Conservation (phyloP, 345 rosid species). For the Turritis glabra region DNA sequence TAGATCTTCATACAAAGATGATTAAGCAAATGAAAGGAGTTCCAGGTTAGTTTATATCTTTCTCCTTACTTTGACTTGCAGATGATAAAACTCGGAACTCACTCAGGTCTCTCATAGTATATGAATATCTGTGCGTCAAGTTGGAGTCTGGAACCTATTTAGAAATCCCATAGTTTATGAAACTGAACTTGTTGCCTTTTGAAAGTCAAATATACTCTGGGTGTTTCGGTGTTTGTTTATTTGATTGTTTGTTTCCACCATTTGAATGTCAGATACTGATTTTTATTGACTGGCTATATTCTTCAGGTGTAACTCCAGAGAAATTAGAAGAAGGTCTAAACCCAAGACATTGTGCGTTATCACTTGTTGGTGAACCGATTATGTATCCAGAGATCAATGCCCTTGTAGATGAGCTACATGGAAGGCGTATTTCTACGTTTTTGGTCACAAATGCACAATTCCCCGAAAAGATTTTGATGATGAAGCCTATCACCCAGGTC, state of each 20-base stretch:
- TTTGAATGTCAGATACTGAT: conserved; percentile 12
- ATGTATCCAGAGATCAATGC: conserved; percentile 93
- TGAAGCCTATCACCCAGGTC: conserved; percentile 93
- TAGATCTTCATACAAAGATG: conserved; percentile 88
- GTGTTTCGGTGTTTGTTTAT: not conserved
- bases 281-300: not conserved
- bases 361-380: conserved; percentile 98
- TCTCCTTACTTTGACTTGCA: not conserved
- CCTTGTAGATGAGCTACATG: conserved; percentile 90
- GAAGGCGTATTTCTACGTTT: conserved; percentile 82
- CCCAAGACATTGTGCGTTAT: conserved; percentile 93
- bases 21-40: conserved; percentile 98
- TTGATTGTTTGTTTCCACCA: not conserved
- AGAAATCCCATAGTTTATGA: not conserved
- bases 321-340: conserved; percentile 78
- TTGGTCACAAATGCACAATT: conserved; percentile 98
- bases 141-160: conserved; percentile 1
- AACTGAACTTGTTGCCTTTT: not conserved
- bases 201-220: not conserved
- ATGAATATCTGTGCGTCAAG: not conserved
- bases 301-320: conserved; percentile 83
- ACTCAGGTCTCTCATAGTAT: too few species aligned
- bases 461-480: conserved; percentile 79
- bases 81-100: too few species aligned
- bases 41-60: conserved; percentile 65